Evolutionary conservation across 2,329 filamentous ascomycete genomes (phyloP).

Genomic region (Ophiostoma triangulosporum): DNA sequence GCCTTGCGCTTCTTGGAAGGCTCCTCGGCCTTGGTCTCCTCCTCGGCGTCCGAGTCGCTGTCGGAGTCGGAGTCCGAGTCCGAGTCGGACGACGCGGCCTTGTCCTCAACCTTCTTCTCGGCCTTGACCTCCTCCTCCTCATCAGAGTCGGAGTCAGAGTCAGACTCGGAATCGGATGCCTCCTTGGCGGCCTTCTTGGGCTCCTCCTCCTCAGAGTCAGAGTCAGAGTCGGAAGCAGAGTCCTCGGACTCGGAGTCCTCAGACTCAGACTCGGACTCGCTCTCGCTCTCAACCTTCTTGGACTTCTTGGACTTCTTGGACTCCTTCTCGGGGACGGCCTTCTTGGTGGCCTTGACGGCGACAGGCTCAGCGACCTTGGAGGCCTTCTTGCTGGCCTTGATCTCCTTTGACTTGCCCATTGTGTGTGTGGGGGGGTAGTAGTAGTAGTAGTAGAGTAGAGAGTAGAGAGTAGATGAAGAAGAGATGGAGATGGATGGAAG

Average conservation of each 20-base stretch:
- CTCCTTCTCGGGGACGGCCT: conserved; percentile 31
- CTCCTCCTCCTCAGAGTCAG: conserved; percentile 19
- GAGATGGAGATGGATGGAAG: not conserved
- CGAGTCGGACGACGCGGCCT: conserved; percentile 15
- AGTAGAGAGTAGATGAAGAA: conserved; percentile 1
- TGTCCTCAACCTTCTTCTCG: conserved; percentile 26
- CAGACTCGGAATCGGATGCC: conserved; percentile 14
- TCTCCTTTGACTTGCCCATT: conserved; percentile 57
- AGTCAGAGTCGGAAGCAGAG: conserved; percentile 17
- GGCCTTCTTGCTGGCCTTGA: conserved; percentile 28
- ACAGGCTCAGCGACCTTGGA: not conserved
- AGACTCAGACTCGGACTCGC: conserved; percentile 13
- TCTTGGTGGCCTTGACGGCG: conserved; percentile 24
- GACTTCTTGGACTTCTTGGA: conserved; percentile 45
- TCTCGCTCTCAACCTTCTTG: conserved; percentile 22
- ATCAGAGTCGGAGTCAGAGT: conserved; percentile 17
- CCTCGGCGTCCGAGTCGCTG: conserved; percentile 18
- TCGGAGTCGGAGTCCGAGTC: conserved; percentile 19
- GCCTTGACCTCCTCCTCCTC: conserved; percentile 19
- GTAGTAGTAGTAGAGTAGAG: conserved; percentile 8
- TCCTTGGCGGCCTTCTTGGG: conserved; percentile 11
- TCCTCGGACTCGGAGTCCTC: conserved; percentile 8
- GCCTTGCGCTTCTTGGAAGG: conserved; percentile 55
- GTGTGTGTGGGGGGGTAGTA: conserved; percentile 17
- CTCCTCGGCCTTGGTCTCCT: conserved; percentile 31